These are phyloP conservation scores for Lepraria neglecta DNA, from an alignment of 495 filamentous ascomycete species.

Conservation along the genomic window DNA sequence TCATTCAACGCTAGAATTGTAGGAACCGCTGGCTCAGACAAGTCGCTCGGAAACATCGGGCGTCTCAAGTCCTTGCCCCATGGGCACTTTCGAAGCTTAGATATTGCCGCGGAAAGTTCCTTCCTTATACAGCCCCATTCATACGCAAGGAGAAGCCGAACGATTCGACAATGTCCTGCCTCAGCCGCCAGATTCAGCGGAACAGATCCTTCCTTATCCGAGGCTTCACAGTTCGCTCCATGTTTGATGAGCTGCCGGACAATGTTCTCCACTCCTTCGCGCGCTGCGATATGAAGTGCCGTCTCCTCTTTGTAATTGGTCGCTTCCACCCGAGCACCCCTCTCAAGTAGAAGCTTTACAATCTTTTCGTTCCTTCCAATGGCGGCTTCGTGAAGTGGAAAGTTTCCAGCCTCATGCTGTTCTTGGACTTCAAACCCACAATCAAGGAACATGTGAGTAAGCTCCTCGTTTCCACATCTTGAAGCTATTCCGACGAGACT, in stretches of 20 bases:
- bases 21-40: not conserved
- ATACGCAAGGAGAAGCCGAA: too few relatives aligned
- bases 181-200: too few relatives aligned
- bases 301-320: not conserved
- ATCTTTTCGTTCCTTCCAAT: not conserved
- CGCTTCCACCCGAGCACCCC: not conserved
- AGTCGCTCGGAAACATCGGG: not conserved
- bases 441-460: not conserved
- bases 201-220: too few relatives aligned
- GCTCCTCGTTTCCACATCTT: not conserved
- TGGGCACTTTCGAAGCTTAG: too few relatives aligned
- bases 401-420: not conserved
- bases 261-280: not conserved
- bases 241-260: too few relatives aligned
- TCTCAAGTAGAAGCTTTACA: not conserved
- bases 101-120: too few relatives aligned
- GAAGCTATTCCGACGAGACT: constrained; percentile 2
- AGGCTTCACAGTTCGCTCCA: too few relatives aligned
- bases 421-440: not conserved
- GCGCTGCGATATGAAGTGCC: constrained; percentile 7
- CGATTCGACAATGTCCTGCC: too few relatives aligned
- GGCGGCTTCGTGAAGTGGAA: constrained; percentile 4
- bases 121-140: too few relatives aligned
- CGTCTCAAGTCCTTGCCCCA: not conserved
- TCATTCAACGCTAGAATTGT: not conserved